Evolutionary conservation across 805 yeast species (phyloP).

Genomic region (Trichomonascus vanleenenianus): DNA sequence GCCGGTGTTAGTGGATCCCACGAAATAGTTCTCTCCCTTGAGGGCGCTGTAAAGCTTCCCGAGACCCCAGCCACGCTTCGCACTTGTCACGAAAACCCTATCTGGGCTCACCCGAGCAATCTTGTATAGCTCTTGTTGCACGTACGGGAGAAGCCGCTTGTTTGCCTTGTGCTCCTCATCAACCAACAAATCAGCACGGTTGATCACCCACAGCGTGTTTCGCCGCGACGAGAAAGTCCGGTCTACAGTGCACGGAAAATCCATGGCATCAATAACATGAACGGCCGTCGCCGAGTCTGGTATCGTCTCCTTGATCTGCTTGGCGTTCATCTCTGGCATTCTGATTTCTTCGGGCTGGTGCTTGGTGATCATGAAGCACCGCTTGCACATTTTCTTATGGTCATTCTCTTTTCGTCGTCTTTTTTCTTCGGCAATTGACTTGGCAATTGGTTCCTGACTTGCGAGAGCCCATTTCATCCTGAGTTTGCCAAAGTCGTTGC

Average conservation of each 20-base stretch:
- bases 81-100: slow-evolving; percentile 44
- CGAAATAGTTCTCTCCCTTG: slow-evolving; percentile 35
- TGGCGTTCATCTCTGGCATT: slow-evolving; percentile 13
- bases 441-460: slow-evolving; percentile 1
- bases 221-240: slow-evolving; percentile 26
- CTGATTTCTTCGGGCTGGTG: slow-evolving; percentile 20
- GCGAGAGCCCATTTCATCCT: slow-evolving; percentile 3
- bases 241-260: slow-evolving; percentile 60
- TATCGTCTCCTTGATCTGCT: slow-evolving; percentile 24
- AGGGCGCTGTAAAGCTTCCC: slow-evolving; percentile 33
- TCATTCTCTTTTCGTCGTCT: slow-evolving; percentile 8
- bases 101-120: slow-evolving; percentile 25
- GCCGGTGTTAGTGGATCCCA: slow-evolving; percentile 89
- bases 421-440: slow-evolving; percentile 1
- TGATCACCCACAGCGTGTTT: slow-evolving; percentile 28
- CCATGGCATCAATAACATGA: slow-evolving; percentile 58
- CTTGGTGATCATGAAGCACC: slow-evolving; percentile 17
- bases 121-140: slow-evolving; percentile 30
- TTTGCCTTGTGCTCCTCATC: slow-evolving; percentile 22
- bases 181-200: slow-evolving; percentile 39
- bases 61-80: slow-evolving; percentile 46
- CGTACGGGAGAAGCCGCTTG: slow-evolving; percentile 15
- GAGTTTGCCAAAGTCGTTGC: slow-evolving; percentile 1
- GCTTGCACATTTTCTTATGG: slow-evolving; percentile 15
- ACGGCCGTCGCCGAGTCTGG: slow-evolving; percentile 43